These are phyloP conservation scores for Paragyromitra xinjiangensis DNA, from an alignment of 495 filamentous ascomycete genomes.

Conservation along the genomic window DNA sequence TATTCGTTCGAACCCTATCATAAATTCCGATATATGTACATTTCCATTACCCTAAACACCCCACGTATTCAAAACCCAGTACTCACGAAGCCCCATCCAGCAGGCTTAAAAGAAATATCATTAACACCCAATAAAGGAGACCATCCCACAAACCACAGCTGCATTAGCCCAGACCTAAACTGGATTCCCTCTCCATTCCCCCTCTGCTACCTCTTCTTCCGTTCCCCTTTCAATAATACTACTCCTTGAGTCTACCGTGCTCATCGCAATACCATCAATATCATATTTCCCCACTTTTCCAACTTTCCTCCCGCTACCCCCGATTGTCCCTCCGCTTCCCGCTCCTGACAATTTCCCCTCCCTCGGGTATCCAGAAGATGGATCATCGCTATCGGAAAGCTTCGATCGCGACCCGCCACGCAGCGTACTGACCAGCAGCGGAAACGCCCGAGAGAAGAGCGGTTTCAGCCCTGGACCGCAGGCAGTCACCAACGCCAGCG, in stretches of 20 bases:
- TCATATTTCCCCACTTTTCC: conserved; percentile 6
- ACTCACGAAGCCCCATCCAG: neutral
- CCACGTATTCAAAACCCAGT: neutral
- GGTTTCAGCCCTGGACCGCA: conserved; percentile 35
- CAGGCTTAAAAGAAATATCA: neutral
- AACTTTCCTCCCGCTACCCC: conserved; percentile 4
- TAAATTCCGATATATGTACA: neutral
- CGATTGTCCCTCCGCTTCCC: neutral
- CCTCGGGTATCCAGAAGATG: neutral
- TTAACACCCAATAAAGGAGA: neutral
- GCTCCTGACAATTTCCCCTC: conserved; percentile 6
- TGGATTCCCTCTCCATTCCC: conserved; percentile 6
- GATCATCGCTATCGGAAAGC: neutral
- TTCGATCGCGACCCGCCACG: conserved; percentile 29
- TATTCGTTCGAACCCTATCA: neutral
- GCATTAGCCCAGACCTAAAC: neutral
- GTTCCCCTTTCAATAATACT: conserved; percentile 4
- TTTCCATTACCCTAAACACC: neutral
- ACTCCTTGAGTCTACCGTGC: neutral
- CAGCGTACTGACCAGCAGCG: conserved; percentile 13
- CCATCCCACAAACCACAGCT: neutral
- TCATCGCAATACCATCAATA: conserved; percentile 15
- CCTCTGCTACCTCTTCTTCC: neutral
- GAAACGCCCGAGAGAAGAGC: conserved; percentile 28
- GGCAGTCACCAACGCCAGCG: conserved; percentile 26